Conservation (phyloP, 306 rosid species). For the Coriaria nepalensis region DNA sequence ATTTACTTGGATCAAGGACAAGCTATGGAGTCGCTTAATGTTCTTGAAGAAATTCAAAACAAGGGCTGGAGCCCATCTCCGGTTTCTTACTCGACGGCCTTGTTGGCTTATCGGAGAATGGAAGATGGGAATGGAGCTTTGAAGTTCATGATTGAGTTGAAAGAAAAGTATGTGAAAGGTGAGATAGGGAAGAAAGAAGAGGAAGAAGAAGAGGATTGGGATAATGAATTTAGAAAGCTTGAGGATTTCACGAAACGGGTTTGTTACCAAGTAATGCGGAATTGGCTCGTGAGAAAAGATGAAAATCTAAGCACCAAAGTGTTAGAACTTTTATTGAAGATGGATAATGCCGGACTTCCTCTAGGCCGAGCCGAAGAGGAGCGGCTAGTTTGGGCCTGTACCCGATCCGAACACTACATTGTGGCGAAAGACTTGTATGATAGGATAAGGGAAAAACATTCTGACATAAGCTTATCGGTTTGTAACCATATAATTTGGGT, state of each 20-base stretch:
- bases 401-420: constrained; percentile 58
- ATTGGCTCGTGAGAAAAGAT: constrained; percentile 52
- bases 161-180: constrained; percentile 52
- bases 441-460: constrained; percentile 48
- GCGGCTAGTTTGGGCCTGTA: constrained; percentile 85
- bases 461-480: constrained; percentile 59
- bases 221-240: constrained; percentile 42
- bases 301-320: constrained; percentile 42
- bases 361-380: constrained; percentile 47
- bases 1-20: constrained; percentile 62
- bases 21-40: constrained; percentile 36
- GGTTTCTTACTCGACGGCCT: constrained; percentile 58
- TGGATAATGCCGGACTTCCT: constrained; percentile 63
- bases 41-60: constrained; percentile 49
- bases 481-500: constrained; percentile 93
- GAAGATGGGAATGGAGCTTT: constrained; percentile 77
- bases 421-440: constrained; percentile 71
- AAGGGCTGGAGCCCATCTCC: constrained; percentile 63
- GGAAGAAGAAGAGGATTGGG: constrained; percentile 59
- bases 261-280: constrained; percentile 90
- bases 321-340: constrained; percentile 38
- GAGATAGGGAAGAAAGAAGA: constrained; percentile 30
- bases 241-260: constrained; percentile 56
- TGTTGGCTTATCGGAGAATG: constrained; percentile 63
- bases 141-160: constrained; percentile 45